Percentiles rank a stretch among this genome's conserved stretches.
These are phyloP conservation scores for Cyclostephanos invisitatus DNA, from an alignment of 108 stramenopile genomes.

Conservation along the genomic window DNA sequence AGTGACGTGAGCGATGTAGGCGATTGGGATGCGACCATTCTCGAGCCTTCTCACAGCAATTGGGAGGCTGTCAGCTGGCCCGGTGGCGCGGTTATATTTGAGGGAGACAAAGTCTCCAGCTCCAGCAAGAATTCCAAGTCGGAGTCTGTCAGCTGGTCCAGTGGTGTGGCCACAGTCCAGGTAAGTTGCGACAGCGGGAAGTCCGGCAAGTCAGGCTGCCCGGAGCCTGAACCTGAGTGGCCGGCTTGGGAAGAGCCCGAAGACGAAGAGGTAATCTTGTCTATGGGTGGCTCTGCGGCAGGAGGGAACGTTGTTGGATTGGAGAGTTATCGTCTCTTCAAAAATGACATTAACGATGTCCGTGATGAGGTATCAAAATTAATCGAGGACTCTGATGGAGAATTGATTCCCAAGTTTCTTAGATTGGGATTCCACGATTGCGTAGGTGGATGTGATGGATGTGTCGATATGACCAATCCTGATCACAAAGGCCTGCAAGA, in stretches of 20 bases:
- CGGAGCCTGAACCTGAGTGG: not conserved
- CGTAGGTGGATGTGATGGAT: conserved; percentile 60
- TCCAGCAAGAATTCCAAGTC: conserved; percentile 2
- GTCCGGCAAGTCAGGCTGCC: conserved; percentile 7
- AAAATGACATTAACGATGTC: conserved; percentile 16
- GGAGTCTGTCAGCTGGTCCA: not conserved
- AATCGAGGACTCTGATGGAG: conserved; percentile 8
- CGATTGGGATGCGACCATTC: too few species aligned
- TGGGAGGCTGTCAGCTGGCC: not conserved
- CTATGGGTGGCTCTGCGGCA: not conserved
- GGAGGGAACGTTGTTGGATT: conserved; percentile 23
- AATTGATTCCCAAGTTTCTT: conserved; percentile 41
- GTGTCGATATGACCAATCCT: conserved; percentile 49
- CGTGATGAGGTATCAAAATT: conserved; percentile 5
- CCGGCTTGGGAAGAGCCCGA: conserved; percentile 1
- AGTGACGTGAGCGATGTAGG: too few species aligned
- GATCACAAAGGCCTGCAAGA: conserved; percentile 51
- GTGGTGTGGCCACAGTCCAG: not conserved
- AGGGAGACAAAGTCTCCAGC: too few species aligned
- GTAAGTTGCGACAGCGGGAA: conserved; percentile 8
- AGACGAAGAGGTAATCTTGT: not conserved
- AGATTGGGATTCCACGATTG: conserved; percentile 69
- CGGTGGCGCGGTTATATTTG: not conserved
- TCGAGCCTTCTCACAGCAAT: too few species aligned
- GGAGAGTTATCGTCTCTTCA: conserved; percentile 24